These are phyloP conservation scores for Maudiozyma saulgeensis DNA, from an alignment of 805 yeast species.

Conservation along the genomic window DNA sequence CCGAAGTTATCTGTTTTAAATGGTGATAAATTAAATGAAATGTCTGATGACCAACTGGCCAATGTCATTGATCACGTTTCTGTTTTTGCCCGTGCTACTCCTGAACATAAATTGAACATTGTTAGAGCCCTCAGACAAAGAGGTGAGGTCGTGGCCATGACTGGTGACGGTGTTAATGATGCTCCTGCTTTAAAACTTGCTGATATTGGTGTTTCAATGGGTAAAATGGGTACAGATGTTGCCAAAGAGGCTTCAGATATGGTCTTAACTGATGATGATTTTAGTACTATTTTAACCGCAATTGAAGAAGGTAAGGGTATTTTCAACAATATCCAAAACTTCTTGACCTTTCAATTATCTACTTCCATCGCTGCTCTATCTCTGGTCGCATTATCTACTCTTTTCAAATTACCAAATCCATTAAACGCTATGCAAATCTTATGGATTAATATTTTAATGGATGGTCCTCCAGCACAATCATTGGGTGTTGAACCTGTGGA, in stretches of 20 bases:
- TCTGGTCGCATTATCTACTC: constrained; percentile 76
- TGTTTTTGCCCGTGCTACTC: constrained; percentile 90
- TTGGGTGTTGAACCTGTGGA: constrained; percentile 97
- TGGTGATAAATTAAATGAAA: constrained; percentile 71
- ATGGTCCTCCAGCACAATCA: constrained; percentile 98
- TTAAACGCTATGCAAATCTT: constrained; percentile 96
- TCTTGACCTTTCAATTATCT: constrained; percentile 88
- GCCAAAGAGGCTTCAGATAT: constrained; percentile 98
- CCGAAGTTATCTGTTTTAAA: constrained; percentile 61
- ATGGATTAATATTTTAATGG: constrained; percentile 97
- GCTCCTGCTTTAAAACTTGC: constrained; percentile 97
- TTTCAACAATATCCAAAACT: constrained; percentile 89
- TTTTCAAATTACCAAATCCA: constrained; percentile 85
- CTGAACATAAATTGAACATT: constrained; percentile 84
- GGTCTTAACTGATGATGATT: constrained; percentile 95
- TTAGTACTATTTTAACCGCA: constrained; percentile 85
- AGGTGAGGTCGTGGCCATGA: constrained; percentile 96
- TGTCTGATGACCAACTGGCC: constrained; percentile 65
- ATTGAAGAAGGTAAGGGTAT: constrained; percentile 97
- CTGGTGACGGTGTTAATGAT: constrained; percentile 99
- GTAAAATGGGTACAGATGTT: constrained; percentile 90
- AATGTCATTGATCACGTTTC: constrained; percentile 73
- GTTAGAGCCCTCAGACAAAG: constrained; percentile 82
- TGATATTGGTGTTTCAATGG: constrained; percentile 93
- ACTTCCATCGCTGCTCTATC: constrained; percentile 93